Conservation (phyloP, 805 yeast species). For the Kodamaea nitidulidarum region DNA sequence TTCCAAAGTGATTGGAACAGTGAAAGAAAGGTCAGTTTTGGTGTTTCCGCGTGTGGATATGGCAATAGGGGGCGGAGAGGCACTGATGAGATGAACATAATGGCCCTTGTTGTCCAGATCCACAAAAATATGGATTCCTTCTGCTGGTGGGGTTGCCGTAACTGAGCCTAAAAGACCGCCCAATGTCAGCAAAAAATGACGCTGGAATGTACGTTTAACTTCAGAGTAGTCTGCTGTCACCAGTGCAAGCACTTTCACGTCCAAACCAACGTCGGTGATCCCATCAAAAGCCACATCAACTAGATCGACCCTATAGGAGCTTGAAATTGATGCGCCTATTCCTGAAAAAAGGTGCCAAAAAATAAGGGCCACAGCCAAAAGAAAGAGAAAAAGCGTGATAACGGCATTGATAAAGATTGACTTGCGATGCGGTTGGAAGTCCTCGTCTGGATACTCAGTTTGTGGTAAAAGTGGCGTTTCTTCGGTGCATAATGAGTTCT, state of each 20-base stretch:
- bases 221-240: constrained; percentile 26
- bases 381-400: neutral
- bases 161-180: constrained; percentile 24
- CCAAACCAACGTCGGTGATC: constrained; percentile 24
- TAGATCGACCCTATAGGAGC: neutral
- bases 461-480: too few relatives aligned
- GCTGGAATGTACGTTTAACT: constrained; percentile 19
- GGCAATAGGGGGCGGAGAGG: constrained; percentile 23
- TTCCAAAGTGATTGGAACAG: constrained; percentile 18
- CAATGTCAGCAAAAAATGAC: constrained; percentile 17
- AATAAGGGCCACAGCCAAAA: neutral
- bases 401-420: neutral
- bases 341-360: neutral
- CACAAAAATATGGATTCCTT: constrained; percentile 18
- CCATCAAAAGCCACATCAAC: constrained; percentile 16
- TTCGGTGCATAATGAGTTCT: too few relatives aligned
- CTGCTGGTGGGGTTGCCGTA: constrained; percentile 16
- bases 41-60: constrained; percentile 19
- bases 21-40: constrained; percentile 22
- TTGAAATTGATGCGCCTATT: neutral
- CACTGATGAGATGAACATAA: constrained; percentile 20
- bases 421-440: too few relatives aligned
- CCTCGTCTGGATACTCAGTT: too few relatives aligned
- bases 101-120: constrained; percentile 12
- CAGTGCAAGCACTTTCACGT: constrained; percentile 24